phyloP scores from a whole-genome alignment of 331 rosid genomes.

The Quercus lobata region DNA sequence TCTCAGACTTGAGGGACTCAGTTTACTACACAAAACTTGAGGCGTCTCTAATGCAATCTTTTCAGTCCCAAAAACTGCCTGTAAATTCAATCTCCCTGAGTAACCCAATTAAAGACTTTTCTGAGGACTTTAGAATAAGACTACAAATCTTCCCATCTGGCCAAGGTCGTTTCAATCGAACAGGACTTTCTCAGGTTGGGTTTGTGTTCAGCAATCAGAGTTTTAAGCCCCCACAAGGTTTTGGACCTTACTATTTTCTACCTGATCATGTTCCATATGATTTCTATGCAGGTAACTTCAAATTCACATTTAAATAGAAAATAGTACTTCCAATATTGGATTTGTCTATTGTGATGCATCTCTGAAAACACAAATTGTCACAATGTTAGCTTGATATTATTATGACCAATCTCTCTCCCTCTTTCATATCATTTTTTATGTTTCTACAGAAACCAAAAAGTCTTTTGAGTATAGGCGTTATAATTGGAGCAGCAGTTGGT shows the following conservation, averaged over 20 bases:
- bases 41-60: neutral
- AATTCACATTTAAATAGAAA: neutral
- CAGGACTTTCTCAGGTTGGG: constrained; percentile 27
- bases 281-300: constrained; percentile 22
- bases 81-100: constrained; percentile 50
- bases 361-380: no score
- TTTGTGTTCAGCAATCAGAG: constrained; percentile 54
- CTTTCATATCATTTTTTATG: constrained; percentile 9
- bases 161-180: constrained; percentile 34
- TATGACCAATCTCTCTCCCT: neutral
- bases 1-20: constrained; percentile 35
- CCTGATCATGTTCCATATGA: neutral
- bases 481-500: constrained; percentile 55
- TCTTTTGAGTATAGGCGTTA: constrained; percentile 28
- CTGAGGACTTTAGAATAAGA: constrained; percentile 30
- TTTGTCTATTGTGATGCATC: neutral
- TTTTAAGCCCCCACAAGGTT: constrained; percentile 30
- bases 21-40: constrained; percentile 20
- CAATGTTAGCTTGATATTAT: no score
- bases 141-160: constrained; percentile 50
- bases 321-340: constrained; percentile 1
- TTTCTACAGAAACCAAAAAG: constrained; percentile 15
- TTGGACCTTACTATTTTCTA: constrained; percentile 47
- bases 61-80: constrained; percentile 12
- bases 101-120: constrained; percentile 14